Conservation (phyloP, 1,284 basidiomycete species). For the Ceratobasidium sp. region DNA sequence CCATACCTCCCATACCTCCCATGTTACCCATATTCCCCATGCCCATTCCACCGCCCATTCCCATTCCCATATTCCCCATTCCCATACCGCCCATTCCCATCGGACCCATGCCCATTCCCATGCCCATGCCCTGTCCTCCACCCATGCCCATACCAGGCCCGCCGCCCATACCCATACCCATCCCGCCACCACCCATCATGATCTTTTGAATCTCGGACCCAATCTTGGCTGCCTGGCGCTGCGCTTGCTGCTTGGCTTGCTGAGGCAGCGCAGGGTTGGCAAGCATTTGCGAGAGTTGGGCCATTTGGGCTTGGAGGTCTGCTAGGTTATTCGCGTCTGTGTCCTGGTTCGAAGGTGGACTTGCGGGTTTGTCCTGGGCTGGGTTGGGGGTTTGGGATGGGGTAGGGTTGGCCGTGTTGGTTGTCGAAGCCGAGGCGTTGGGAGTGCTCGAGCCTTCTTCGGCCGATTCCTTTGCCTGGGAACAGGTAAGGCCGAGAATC, state of each 20-base stretch:
- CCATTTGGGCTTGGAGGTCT: slow-evolving; percentile 27
- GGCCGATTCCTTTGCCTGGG: slow-evolving; percentile 13
- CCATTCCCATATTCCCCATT: slow-evolving; percentile 18
- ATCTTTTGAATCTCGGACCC: slow-evolving; percentile 71
- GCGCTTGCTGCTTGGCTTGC: slow-evolving; percentile 19
- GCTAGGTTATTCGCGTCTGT: slow-evolving; percentile 5
- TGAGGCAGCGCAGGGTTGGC: slow-evolving; percentile 20
- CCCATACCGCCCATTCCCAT: slow-evolving; percentile 30
- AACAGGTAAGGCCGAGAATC: not conserved
- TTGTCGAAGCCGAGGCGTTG: slow-evolving; percentile 39
- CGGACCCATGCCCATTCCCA: slow-evolving; percentile 22
- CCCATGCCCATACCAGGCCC: not conserved
- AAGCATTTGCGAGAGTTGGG: slow-evolving; percentile 33
- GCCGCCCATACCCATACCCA: slow-evolving; percentile 20
- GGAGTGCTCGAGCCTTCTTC: not conserved
- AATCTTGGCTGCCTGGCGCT: slow-evolving; percentile 27
- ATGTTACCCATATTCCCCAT: slow-evolving; percentile 23
- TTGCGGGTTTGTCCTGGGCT: not conserved
- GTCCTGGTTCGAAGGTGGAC: not conserved
- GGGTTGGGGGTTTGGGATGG: slow-evolving; percentile 4
- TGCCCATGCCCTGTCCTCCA: not conserved
- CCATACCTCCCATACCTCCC: slow-evolving; percentile 17
- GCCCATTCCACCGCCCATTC: slow-evolving; percentile 18
- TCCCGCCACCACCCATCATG: slow-evolving; percentile 42
- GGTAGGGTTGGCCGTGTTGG: not conserved